Conservation (phyloP, 495 filamentous ascomycete genomes). For the Trichocladium uniseriatum region DNA sequence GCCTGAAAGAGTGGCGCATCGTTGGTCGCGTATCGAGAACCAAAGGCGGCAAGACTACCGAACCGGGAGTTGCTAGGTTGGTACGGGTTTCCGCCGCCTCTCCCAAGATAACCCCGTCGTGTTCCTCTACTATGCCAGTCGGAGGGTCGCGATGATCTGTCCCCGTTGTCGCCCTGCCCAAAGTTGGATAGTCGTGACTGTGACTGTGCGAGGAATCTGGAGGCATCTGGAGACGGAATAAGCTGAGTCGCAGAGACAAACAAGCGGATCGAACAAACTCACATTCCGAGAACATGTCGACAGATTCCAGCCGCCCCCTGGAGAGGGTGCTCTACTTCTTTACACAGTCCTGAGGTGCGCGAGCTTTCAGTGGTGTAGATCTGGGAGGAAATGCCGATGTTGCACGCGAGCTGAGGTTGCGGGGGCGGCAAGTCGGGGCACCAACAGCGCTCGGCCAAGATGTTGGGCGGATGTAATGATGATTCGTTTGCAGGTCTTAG, state of each 20-base stretch:
- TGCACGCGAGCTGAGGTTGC: background rate
- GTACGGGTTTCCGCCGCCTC: slow-evolving; percentile 57
- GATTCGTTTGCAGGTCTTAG: slow-evolving; percentile 1
- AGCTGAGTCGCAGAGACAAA: slow-evolving; percentile 4
- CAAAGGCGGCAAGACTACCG: slow-evolving; percentile 67
- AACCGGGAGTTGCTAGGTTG: slow-evolving; percentile 56
- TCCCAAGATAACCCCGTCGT: slow-evolving; percentile 29
- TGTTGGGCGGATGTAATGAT: slow-evolving; percentile 14
- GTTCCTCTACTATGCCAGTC: slow-evolving; percentile 31
- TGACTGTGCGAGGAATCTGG: slow-evolving; percentile 92
- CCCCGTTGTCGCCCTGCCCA: slow-evolving; percentile 50
- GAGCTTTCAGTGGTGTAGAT: background rate
- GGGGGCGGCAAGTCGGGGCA: background rate
- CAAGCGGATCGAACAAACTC: slow-evolving; percentile 33
- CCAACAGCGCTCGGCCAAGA: background rate
- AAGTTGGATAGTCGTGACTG: slow-evolving; percentile 70
- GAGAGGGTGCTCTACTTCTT: slow-evolving; percentile 9
- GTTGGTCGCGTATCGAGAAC: slow-evolving; percentile 57
- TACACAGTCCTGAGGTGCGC: background rate
- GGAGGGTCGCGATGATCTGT: slow-evolving; percentile 23
- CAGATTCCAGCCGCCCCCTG: slow-evolving; percentile 17
- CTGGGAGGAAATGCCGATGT: background rate
- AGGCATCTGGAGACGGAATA: slow-evolving; percentile 61
- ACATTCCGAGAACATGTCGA: slow-evolving; percentile 95
- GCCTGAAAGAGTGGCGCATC: slow-evolving; percentile 91